These are phyloP conservation scores for Phytophthora pluvialis DNA, from an alignment of 352 stramenopile genomes.

Conservation along the genomic window DNA sequence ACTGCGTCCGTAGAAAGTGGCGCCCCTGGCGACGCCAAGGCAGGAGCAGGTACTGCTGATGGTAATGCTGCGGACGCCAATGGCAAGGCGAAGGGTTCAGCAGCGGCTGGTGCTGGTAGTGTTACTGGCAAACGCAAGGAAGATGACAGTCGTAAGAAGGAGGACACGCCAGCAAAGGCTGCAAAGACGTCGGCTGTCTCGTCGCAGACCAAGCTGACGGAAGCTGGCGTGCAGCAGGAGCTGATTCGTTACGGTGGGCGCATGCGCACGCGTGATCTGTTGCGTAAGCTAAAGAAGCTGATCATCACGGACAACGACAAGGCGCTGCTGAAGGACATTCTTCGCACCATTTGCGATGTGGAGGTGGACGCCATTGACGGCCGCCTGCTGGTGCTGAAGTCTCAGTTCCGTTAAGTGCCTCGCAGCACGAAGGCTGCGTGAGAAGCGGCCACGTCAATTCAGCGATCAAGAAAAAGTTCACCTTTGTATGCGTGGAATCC, in stretches of 20 bases:
- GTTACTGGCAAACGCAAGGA: slow-evolving; percentile 58
- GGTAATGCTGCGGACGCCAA: slow-evolving; percentile 29
- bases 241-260: slow-evolving; percentile 83
- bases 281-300: slow-evolving; percentile 84
- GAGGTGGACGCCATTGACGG: slow-evolving; percentile 88
- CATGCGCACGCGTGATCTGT: slow-evolving; percentile 80
- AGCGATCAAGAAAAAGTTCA: not conserved
- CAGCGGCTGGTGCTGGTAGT: slow-evolving; percentile 20
- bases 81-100: slow-evolving; percentile 32
- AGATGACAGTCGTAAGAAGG: slow-evolving; percentile 48
- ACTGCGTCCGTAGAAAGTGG: slow-evolving; percentile 23
- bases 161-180: slow-evolving; percentile 55
- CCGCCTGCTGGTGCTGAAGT: slow-evolving; percentile 83
- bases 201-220: slow-evolving; percentile 71
- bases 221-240: slow-evolving; percentile 85
- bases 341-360: slow-evolving; percentile 88
- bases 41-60: slow-evolving; percentile 29
- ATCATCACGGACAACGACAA: slow-evolving; percentile 84
- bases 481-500: too few relatives aligned
- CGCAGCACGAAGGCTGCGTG: not conserved
- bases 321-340: slow-evolving; percentile 85
- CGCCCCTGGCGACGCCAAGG: slow-evolving; percentile 37
- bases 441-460: not conserved
- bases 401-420: slow-evolving; percentile 78
- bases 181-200: slow-evolving; percentile 41